Conservation (phyloP, 148 eudicot species). For the Tetragonia tetragonoides region DNA sequence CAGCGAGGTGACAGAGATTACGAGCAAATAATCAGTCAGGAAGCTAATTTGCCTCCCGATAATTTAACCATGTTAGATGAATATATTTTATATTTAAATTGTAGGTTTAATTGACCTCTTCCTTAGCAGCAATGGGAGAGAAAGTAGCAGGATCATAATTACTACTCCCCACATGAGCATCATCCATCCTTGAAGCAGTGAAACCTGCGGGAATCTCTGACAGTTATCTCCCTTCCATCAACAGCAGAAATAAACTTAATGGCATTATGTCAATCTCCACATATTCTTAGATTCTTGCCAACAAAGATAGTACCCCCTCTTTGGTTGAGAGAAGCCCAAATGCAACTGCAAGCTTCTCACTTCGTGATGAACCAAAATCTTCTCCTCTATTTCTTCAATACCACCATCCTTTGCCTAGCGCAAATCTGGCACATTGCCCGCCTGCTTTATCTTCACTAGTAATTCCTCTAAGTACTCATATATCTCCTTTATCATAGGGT, state of each 20-base stretch:
- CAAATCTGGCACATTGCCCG: constrained; percentile 61
- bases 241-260: constrained; percentile 56
- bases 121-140: too few relatives aligned
- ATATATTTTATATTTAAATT: too few relatives aligned
- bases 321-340: constrained; percentile 59
- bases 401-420: constrained; percentile 63
- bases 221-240: constrained; percentile 63
- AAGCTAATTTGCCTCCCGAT: too few relatives aligned
- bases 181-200: constrained; percentile 69
- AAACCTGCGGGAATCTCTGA: constrained; percentile 73
- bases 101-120: too few relatives aligned
- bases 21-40: too few relatives aligned
- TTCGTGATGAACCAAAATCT: constrained; percentile 50
- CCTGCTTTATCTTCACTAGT: constrained; percentile 45
- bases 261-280: constrained; percentile 20
- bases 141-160: not conserved
- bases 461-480: constrained; percentile 49
- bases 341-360: constrained; percentile 81
- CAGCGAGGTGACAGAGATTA: too few relatives aligned
- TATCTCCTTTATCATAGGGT: constrained; percentile 57
- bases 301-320: constrained; percentile 51
- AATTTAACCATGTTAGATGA: too few relatives aligned
- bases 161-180: constrained; percentile 81
- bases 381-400: constrained; percentile 40
- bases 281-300: constrained; percentile 71